Evolutionary conservation across 192 early-diverging fungal species (phyloP).

Genomic region (Linnemannia hyalina): DNA sequence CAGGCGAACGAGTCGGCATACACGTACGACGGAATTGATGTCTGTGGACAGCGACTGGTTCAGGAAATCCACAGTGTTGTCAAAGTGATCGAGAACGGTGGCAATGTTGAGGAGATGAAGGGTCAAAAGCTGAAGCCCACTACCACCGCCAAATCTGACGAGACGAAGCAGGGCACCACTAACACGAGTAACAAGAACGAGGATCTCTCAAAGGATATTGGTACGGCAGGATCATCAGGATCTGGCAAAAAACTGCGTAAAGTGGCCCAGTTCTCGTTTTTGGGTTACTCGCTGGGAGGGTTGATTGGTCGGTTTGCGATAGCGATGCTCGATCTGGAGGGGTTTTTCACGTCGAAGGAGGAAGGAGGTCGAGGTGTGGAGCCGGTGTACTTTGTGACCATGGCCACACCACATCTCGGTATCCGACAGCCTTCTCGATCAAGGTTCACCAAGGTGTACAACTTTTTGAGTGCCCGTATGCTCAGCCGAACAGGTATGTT

Average conservation of each 20-base stretch:
- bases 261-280: constrained; percentile 48
- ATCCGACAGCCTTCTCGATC: constrained; percentile 44
- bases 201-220: neutral
- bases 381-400: constrained; percentile 65
- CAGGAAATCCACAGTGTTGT: constrained; percentile 54
- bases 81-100: constrained; percentile 29
- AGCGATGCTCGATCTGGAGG: constrained; percentile 59
- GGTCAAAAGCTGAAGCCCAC: constrained; percentile 35
- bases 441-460: constrained; percentile 44
- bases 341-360: constrained; percentile 58
- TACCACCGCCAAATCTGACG: neutral
- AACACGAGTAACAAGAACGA: neutral
- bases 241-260: constrained; percentile 1
- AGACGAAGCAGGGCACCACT: neutral
- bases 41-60: constrained; percentile 65
- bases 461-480: constrained; percentile 55
- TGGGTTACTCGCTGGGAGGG: constrained; percentile 74
- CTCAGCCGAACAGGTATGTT: constrained; percentile 62
- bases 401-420: constrained; percentile 73
- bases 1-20: constrained; percentile 58
- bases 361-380: constrained; percentile 44
- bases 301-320: constrained; percentile 66
- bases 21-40: constrained; percentile 69
- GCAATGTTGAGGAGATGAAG: constrained; percentile 54
- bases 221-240: neutral